These are phyloP conservation scores for Tremellales sp. DNA, from an alignment of 1,284 basidiomycete species.

Conservation along the genomic window DNA sequence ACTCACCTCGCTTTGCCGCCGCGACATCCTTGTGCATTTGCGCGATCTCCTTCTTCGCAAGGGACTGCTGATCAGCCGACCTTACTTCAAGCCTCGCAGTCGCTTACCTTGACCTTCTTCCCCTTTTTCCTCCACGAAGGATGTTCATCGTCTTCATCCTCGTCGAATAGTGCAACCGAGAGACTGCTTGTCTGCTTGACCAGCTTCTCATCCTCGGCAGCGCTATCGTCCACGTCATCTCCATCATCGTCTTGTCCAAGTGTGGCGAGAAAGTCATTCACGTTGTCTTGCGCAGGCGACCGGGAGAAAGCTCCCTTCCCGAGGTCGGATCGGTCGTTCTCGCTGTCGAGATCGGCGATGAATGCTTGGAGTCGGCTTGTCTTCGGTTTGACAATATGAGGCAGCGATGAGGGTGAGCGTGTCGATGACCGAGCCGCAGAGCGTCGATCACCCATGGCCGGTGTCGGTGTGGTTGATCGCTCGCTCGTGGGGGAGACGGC, in stretches of 20 bases:
- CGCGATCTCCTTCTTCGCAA: conserved; percentile 28
- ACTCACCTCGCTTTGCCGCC: conserved; percentile 25
- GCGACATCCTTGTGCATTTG: conserved; percentile 29
- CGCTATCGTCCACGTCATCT: conserved; percentile 1
- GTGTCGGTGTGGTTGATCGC: not conserved
- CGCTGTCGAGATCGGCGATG: conserved; percentile 17
- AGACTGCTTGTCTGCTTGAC: conserved; percentile 1
- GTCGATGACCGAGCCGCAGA: not conserved
- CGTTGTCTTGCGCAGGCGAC: conserved; percentile 1
- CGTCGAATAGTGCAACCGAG: conserved; percentile 7
- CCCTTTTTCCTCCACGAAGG: conserved; percentile 2
- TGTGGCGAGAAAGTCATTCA: not conserved
- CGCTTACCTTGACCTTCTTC: conserved; percentile 6
- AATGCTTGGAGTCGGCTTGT: conserved; percentile 1
- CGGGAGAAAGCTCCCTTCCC: not conserved
- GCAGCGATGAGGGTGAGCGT: not conserved
- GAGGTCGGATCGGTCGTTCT: conserved; percentile 5
- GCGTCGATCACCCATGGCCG: not conserved
- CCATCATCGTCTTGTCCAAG: conserved; percentile 2
- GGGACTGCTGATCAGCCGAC: conserved; percentile 12
- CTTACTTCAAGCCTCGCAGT: not conserved
- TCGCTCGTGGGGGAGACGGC: not conserved
- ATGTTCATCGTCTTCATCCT: conserved; percentile 6
- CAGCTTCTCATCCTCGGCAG: not conserved
- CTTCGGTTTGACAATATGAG: not conserved